Percentiles rank a stretch among this genome's conserved stretches.
phyloP scores from a whole-genome alignment of 148 eudicot species.

The Camellia granthamiana region DNA sequence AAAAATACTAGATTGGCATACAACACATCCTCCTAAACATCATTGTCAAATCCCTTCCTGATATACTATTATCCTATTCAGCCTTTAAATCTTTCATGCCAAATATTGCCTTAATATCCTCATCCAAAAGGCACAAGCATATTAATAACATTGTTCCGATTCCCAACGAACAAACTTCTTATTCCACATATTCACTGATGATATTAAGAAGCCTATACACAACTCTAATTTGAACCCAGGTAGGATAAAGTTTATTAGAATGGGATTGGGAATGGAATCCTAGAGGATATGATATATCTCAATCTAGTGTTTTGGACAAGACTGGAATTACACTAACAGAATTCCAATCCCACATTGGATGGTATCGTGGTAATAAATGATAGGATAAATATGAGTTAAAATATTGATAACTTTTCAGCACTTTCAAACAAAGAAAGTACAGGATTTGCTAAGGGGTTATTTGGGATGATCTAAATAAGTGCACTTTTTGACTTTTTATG shows the following conservation, averaged over 20 bases:
- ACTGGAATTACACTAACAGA: not conserved
- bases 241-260: not conserved
- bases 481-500: too few species aligned
- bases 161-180: not conserved
- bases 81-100: too few species aligned
- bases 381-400: not conserved
- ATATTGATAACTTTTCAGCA: not conserved
- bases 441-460: too few species aligned
- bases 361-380: not conserved
- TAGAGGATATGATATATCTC: not conserved
- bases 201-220: not conserved
- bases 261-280: not conserved
- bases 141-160: not conserved
- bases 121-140: not conserved
- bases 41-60: too few species aligned
- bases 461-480: too few species aligned
- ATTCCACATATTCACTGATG: not conserved
- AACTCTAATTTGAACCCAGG: not conserved
- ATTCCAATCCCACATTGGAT: not conserved
- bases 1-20: too few species aligned
- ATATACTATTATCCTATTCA: too few species aligned
- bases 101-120: not conserved
- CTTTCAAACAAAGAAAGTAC: too few species aligned
- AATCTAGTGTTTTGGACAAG: not conserved
- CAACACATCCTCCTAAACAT: not conserved